A percentile compares a stretch with the other conserved stretches of the same genome.
These are phyloP conservation scores for Sophora flavescens DNA, from an alignment of 306 rosid genomes.

Conservation along the genomic window DNA sequence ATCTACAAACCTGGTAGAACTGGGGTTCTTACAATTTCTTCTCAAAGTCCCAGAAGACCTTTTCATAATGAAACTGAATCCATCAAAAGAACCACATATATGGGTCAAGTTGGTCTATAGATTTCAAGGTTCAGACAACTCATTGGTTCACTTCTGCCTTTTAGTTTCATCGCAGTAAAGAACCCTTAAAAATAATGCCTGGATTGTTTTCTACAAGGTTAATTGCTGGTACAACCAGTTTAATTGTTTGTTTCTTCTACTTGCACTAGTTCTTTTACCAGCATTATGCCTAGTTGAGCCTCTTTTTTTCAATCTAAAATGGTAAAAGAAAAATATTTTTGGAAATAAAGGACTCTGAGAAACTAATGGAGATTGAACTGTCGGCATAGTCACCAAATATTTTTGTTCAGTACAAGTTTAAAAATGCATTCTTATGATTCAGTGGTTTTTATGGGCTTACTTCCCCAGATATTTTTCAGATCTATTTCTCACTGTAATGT, in stretches of 20 bases:
- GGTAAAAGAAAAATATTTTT: not conserved
- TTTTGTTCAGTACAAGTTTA: not conserved
- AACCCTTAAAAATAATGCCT: not conserved
- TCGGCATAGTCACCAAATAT: constrained; percentile 24
- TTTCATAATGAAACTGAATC: constrained; percentile 23
- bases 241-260: constrained; percentile 4
- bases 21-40: not conserved
- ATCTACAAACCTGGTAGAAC: not conserved
- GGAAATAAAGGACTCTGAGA: not conserved
- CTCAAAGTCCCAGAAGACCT: not conserved
- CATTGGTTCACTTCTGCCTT: too few relatives aligned
- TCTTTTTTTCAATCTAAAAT: not conserved
- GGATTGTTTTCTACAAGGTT: not conserved
- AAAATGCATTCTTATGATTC: constrained; percentile 17
- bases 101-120: not conserved
- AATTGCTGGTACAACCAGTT: constrained; percentile 1
- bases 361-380: constrained; percentile 21
- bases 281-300: constrained; percentile 8
- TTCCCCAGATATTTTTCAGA: constrained; percentile 33
- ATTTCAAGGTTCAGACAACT: constrained; percentile 19
- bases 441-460: constrained; percentile 9
- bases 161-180: not conserved
- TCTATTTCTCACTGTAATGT: constrained; percentile 9
- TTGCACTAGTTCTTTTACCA: constrained; percentile 9
- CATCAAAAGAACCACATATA: not conserved